phyloP scores from a whole-genome alignment of 2,329 filamentous ascomycete species.

The Hymenoscyphus repandus region DNA sequence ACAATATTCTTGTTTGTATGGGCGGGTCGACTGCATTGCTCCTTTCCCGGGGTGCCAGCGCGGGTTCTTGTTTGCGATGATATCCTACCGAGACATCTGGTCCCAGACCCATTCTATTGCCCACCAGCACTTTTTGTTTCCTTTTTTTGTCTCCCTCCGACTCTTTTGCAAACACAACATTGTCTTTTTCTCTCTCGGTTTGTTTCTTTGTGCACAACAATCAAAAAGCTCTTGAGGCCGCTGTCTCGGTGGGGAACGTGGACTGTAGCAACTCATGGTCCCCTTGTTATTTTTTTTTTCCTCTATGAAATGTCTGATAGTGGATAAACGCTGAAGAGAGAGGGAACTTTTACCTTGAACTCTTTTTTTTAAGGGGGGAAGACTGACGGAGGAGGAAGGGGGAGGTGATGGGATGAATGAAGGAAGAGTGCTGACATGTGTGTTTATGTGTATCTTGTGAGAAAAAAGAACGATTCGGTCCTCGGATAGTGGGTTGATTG shows the following conservation, averaged over 20 bases:
- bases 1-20: conserved; percentile 32
- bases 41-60: conserved; percentile 27
- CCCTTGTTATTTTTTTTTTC: conserved; percentile 10
- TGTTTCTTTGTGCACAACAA: conserved; percentile 20
- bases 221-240: conserved; percentile 23
- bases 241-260: conserved; percentile 23
- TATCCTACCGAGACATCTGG: conserved; percentile 31
- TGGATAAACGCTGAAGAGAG: conserved; percentile 15
- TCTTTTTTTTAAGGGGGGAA: conserved; percentile 3
- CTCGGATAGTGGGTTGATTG: neutral
- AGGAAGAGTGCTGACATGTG: neutral
- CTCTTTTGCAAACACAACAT: conserved; percentile 16
- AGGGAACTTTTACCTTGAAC: conserved; percentile 3
- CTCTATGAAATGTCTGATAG: conserved; percentile 19
- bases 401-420: conserved; percentile 1
- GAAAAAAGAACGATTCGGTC: neutral
- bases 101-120: conserved; percentile 22
- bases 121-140: conserved; percentile 13
- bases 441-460: neutral
- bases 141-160: conserved; percentile 4
- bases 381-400: conserved; percentile 4
- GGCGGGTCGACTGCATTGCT: conserved; percentile 32
- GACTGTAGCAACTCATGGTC: conserved; percentile 15
- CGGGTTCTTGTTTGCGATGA: conserved; percentile 31
- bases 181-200: conserved; percentile 18